A percentile compares a stretch with the other conserved stretches of the same genome.
These are phyloP conservation scores for Salix purpurea DNA, from an alignment of 345 rosid genomes.

Conservation along the genomic window DNA sequence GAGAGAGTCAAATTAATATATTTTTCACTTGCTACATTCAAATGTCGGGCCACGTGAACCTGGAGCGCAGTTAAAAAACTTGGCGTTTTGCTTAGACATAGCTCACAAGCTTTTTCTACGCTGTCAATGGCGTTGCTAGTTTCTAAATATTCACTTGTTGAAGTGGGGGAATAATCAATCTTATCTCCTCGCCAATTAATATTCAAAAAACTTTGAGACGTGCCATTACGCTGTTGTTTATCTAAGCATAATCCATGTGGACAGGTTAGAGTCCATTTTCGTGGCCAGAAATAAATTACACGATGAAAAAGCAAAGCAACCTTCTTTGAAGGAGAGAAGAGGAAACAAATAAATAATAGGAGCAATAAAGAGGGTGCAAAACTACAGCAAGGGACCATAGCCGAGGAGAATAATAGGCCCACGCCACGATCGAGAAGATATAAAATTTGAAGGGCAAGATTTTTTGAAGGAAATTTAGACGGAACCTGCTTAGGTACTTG, in stretches of 20 bases:
- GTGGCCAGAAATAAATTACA: background rate
- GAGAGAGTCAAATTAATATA: conserved; percentile 3
- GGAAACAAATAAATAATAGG: background rate
- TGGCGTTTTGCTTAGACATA: background rate
- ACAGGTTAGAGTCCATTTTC: background rate
- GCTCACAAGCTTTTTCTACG: background rate
- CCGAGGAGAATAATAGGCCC: background rate
- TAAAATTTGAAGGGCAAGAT: conserved; percentile 23
- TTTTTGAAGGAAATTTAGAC: conserved; percentile 2
- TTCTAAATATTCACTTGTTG: conserved; percentile 20
- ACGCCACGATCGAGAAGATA: conserved; percentile 32
- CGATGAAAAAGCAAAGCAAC: conserved; percentile 3
- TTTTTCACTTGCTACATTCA: background rate
- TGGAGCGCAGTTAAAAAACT: background rate
- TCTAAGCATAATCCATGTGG: conserved; percentile 3
- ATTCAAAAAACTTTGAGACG: conserved; percentile 3
- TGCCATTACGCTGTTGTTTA: conserved; percentile 15
- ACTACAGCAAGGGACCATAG: background rate
- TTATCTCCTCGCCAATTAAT: conserved; percentile 14
- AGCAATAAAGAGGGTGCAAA: background rate
- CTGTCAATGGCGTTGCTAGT: conserved; percentile 15
- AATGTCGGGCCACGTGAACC: background rate
- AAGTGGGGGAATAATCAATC: conserved; percentile 27
- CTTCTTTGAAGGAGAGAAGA: conserved; percentile 16
- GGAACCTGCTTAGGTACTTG: background rate